Base-by-base conservation (phyloP, 164 flowering plant genomes). In the Chimonanthus praecox region DNA sequence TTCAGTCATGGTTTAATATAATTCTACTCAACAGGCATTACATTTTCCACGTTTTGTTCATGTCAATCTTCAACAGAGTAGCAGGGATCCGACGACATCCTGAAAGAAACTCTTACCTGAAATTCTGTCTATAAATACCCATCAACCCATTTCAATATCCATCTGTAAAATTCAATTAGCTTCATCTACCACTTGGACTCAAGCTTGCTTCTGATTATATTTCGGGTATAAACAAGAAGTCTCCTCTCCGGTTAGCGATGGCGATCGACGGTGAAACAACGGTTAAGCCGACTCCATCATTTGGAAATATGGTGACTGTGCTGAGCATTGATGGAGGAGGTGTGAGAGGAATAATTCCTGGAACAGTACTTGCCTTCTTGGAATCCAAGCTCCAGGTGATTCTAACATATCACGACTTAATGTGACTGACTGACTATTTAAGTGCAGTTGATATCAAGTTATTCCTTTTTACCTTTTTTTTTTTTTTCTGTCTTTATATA, bases 301-400 rank as follows among this genome's bases (percentile, higher is more conserved):
- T 7, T 1, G 67, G 73, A 43, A 64, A 64, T 46, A 11, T 69
- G 66, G 67, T 77, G 4, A 69, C 79, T 6, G 69, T 72, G 63
- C 70, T 69, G 43, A 73, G 73, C 76, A 73, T 72, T 8, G 79
- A 77, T 69, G 79, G 79, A 16, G 79, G 79, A 11, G 76, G 79
- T 8, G 69, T 77, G 21, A 69, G 76, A 64, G 79, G 79, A 21
- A 77, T 77, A 20, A 77, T 77, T 54, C 79, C 79, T 0, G 76
- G 72, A 16, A 3, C 10, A 21, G 0, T 68, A 68, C 10, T 4
- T n/a, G 45, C 4, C 11, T 49, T 10, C 33, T 50, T 10, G 3
- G n/a, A 49, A 50, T 20, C 11, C 0, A 9, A 5, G 6, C 16
- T 13, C 2, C 7, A 18, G 9, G 64, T 45, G 15, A 33, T 65